Percentiles rank a stretch among this genome's conserved stretches.
Evolutionary conservation across 2,329 filamentous ascomycete genomes (phyloP).

Genomic region (Aurifilum marmelostoma): DNA sequence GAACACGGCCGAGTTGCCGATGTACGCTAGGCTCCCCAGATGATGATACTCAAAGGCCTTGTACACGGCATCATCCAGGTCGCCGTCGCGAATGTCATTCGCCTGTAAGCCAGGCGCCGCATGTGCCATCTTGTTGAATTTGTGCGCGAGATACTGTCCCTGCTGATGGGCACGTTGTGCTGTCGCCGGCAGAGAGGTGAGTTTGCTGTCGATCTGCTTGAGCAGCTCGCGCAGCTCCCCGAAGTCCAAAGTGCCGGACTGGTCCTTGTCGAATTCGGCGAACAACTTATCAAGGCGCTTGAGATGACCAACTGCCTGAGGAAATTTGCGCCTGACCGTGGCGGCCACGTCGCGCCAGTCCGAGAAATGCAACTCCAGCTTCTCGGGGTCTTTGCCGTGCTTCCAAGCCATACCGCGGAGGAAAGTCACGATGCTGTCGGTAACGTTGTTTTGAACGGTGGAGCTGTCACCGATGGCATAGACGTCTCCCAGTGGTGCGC

Average conservation of each 20-base stretch:
- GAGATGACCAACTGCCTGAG: conserved; percentile 85
- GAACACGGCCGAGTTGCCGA: conserved; percentile 95
- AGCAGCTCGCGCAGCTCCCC: conserved; percentile 87
- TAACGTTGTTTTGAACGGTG: conserved; percentile 96
- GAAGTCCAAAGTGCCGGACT: conserved; percentile 91
- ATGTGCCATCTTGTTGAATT: conserved; percentile 89
- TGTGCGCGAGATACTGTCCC: conserved; percentile 87
- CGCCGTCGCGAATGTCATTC: conserved; percentile 85
- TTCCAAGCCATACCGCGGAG: conserved; percentile 89
- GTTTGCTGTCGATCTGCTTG: conserved; percentile 88
- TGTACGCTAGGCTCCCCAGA: conserved; percentile 88
- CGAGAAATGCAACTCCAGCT: conserved; percentile 80
- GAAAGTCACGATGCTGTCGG: conserved; percentile 88
- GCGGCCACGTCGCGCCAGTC: conserved; percentile 88
- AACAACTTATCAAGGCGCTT: conserved; percentile 91
- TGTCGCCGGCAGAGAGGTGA: conserved; percentile 92
- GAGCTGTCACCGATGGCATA: conserved; percentile 96
- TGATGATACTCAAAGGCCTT: conserved; percentile 94
- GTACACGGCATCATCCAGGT: conserved; percentile 89
- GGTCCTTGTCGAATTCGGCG: conserved; percentile 87
- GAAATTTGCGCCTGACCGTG: conserved; percentile 85
- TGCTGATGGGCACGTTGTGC: conserved; percentile 97
- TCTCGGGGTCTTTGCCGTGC: conserved; percentile 85
- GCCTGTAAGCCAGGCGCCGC: conserved; percentile 72
- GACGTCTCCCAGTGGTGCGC: conserved; percentile 88